A percentile compares a stretch with the other conserved stretches of the same genome.
Evolutionary conservation across 345 rosid genomes (phyloP).

Genomic region (Eucalyptus microcorys): DNA sequence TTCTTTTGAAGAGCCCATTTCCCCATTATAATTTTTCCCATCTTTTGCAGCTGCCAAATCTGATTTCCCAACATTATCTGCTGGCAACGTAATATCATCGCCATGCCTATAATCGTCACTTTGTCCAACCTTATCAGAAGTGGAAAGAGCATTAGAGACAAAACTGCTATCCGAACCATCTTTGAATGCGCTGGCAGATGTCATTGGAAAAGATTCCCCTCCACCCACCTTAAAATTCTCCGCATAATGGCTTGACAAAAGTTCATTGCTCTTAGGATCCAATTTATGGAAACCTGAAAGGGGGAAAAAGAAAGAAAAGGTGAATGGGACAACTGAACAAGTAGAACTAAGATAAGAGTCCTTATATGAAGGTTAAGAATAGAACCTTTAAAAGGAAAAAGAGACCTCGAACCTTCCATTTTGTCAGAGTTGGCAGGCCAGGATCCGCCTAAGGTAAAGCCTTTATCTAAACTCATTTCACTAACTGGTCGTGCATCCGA

Average conservation of each 20-base stretch:
- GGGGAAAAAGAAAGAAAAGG: background rate
- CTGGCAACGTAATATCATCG: conserved; percentile 2
- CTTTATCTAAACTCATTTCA: conserved; percentile 25
- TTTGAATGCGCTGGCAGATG: background rate
- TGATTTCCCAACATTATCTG: background rate
- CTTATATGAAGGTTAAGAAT: background rate
- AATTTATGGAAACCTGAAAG: background rate
- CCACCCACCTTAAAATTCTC: conserved; percentile 12
- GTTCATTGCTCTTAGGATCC: background rate
- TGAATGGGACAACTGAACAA: background rate
- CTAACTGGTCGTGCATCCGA: conserved; percentile 15
- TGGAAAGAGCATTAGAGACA: background rate
- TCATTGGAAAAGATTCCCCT: conserved; percentile 15
- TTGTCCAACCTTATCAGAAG: conserved; percentile 5
- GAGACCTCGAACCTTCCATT: background rate
- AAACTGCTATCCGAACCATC: background rate
- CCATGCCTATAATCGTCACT: conserved; percentile 2
- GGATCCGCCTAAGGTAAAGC: background rate
- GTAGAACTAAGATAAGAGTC: background rate
- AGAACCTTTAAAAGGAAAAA: background rate
- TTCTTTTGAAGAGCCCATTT: conserved; percentile 44
- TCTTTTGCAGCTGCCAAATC: conserved; percentile 17
- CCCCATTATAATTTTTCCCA: conserved; percentile 17
- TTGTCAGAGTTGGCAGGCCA: conserved; percentile 4
- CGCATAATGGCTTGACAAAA: background rate